Percentiles rank a stretch among this genome's conserved stretches.
These are phyloP conservation scores for Epichloe hybrida DNA, from an alignment of 2,329 filamentous ascomycete genomes.

Conservation along the genomic window DNA sequence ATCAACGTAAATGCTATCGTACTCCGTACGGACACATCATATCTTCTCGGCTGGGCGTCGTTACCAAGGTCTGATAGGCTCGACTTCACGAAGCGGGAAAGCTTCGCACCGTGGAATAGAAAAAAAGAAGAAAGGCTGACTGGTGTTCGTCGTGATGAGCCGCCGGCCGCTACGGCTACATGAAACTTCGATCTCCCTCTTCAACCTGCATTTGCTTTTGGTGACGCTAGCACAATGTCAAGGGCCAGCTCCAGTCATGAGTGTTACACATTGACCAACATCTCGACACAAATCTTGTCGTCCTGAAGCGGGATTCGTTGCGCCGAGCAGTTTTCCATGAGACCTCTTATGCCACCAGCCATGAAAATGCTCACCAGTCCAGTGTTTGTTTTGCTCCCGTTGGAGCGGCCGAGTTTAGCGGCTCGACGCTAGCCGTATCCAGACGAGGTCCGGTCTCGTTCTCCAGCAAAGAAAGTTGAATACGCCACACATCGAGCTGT, in stretches of 20 bases:
- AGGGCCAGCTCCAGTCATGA: not conserved
- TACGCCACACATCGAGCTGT: constrained; percentile 20
- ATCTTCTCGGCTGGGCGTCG: not conserved
- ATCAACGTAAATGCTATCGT: not conserved
- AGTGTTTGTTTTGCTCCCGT: constrained; percentile 19
- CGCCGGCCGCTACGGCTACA: not conserved
- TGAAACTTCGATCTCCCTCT: not conserved
- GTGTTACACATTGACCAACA: not conserved
- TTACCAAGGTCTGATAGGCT: not conserved
- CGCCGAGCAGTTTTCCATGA: no score
- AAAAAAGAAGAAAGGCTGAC: not conserved
- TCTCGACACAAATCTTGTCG: not conserved
- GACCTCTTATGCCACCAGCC: not conserved
- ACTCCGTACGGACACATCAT: not conserved
- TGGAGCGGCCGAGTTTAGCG: constrained; percentile 11
- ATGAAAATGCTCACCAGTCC: constrained; percentile 22
- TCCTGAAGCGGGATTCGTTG: no score
- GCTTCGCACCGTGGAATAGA: not conserved
- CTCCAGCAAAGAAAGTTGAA: constrained; percentile 20
- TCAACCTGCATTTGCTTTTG: not conserved
- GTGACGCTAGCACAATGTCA: not conserved
- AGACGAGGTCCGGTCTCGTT: constrained; percentile 19
- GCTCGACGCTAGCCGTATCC: constrained; percentile 16
- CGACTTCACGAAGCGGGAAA: no score
- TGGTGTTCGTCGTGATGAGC: not conserved